These are phyloP conservation scores for Pichia phayaonensis DNA, from an alignment of 805 yeast genomes.

Conservation along the genomic window DNA sequence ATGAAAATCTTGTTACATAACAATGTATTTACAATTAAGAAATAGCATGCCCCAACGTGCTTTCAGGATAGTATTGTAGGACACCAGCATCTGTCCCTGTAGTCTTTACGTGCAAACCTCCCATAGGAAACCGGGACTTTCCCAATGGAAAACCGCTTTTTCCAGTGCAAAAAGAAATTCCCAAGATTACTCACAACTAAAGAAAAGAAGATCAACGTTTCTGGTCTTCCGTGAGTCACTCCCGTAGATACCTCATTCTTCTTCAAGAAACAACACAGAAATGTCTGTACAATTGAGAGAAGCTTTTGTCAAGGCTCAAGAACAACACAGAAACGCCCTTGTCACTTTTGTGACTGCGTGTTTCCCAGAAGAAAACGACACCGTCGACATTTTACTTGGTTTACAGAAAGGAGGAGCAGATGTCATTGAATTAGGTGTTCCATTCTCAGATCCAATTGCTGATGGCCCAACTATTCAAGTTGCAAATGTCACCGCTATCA, in stretches of 20 bases:
- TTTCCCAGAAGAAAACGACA: constrained; percentile 79
- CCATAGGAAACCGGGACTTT: too few species aligned
- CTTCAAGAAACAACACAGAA: neutral
- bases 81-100: too few species aligned
- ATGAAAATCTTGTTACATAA: too few species aligned
- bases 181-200: too few species aligned
- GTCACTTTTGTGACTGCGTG: constrained; percentile 94
- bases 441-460: constrained; percentile 97
- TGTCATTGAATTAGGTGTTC: constrained; percentile 89
- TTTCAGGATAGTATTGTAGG: too few species aligned
- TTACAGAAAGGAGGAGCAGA: constrained; percentile 96
- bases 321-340: constrained; percentile 66
- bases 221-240: neutral
- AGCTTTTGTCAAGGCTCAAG: constrained; percentile 28
- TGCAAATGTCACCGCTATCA: constrained; percentile 75
- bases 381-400: constrained; percentile 77
- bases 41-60: too few species aligned
- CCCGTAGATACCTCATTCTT: neutral
- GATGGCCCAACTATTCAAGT: constrained; percentile 97
- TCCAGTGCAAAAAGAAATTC: too few species aligned
- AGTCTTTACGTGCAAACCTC: too few species aligned
- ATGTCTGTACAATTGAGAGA: constrained; percentile 29
- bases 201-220: neutral
- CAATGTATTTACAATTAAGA: too few species aligned
- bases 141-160: too few species aligned